Conservation (phyloP, 495 filamentous ascomycete genomes). For the Neurospora sublineolata region DNA sequence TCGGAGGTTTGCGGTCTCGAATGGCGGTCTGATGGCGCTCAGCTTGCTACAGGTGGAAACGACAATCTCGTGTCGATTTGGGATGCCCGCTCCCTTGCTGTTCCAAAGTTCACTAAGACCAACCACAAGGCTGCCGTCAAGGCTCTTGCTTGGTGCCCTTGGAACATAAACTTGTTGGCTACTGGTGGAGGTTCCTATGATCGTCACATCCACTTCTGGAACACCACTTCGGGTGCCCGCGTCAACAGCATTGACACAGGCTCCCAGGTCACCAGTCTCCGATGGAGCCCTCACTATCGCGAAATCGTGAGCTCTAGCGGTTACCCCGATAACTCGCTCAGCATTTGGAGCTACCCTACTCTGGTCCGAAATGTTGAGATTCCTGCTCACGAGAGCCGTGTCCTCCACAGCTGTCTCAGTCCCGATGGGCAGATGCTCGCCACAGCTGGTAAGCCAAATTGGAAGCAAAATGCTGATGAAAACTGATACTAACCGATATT, state of each 20-base stretch:
- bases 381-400: constrained; percentile 94
- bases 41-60: constrained; percentile 94
- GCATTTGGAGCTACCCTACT: constrained; percentile 97
- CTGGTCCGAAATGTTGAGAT: constrained; percentile 96
- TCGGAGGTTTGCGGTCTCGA: constrained; percentile 97
- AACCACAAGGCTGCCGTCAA: constrained; percentile 98
- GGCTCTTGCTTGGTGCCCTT: constrained; percentile 96
- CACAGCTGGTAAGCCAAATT: constrained; percentile 53
- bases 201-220: constrained; percentile 99
- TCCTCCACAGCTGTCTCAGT: constrained; percentile 87
- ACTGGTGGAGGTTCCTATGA: constrained; percentile 95
- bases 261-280: constrained; percentile 87
- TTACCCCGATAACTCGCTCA: constrained; percentile 96
- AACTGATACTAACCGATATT: constrained; percentile 8
- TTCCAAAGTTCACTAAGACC: constrained; percentile 97
- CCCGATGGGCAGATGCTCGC: constrained; percentile 96
- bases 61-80: constrained; percentile 98
- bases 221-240: constrained; percentile 89
- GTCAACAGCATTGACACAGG: constrained; percentile 99
- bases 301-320: constrained; percentile 96
- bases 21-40: constrained; percentile 90
- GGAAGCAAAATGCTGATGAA: not conserved
- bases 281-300: constrained; percentile 92
- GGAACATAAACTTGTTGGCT: constrained; percentile 93
- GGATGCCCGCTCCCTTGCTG: constrained; percentile 84